Base-by-base conservation (phyloP, 2,329 filamentous ascomycete species). In the Cladosporium sp. region DNA sequence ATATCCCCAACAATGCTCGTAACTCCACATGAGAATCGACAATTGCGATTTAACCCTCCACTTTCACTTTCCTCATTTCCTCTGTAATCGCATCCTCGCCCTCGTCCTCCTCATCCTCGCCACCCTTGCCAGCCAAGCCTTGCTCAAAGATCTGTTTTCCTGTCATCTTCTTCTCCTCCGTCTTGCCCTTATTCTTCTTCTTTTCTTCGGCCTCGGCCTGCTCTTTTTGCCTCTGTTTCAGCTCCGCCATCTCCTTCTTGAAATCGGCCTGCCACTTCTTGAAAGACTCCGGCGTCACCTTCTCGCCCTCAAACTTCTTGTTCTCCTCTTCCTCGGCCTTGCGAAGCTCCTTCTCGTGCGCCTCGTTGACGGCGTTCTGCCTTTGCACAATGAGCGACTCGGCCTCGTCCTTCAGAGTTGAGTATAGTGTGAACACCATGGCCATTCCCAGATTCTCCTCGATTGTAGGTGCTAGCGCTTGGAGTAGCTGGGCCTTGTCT, bases 381-480 rank as follows among this genome's bases (percentile, higher is more conserved):
- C 93, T 83, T 55, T 89, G 83, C 13, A 78, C 71, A 58, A 97
- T 83, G 52, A 98, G 78, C 59, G 84, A 78, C 73, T 98, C 93
- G n/a, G 91, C 92, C 45, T 80, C 78, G 52, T 98, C 93, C 67
- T 96, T 97, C 53, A 98, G 73, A 0, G 86, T 82, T 12, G 86
- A 88, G 48, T 94, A 86, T 19, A 98, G 74, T 0, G 92, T 89
- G 70, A 97, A 98, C 1, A 98, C 75, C 93, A 98, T 98, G 49
- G 90, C 88, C 85, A 97, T 97, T 55, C 93, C 93, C 53, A 97
- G 72, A 59, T 91, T 97, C 69, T 98, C 93, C 66, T 93, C 84
- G 30, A 96, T 86, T 0, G 85, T 87, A 13, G 85, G 82, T 33
- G 82, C 69, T 11, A 97, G 75, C 1, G 80, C 78, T 43, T 83